A percentile compares a stretch with the other conserved stretches of the same genome.
Conservation (phyloP, 176 grass and related monocot species). For the Saccharum officinarum region DNA sequence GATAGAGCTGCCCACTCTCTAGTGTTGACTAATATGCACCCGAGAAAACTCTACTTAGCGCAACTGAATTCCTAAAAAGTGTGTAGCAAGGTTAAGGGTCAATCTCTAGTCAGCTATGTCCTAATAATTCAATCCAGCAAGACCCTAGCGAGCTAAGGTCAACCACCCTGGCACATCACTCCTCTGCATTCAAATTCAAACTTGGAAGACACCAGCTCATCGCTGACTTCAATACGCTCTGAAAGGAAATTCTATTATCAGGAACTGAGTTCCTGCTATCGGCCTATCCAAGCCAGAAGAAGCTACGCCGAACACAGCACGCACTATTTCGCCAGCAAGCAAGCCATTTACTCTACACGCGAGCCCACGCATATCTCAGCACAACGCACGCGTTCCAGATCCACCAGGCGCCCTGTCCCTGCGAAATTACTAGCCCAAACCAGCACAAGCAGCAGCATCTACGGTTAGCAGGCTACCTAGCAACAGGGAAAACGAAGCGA, state of each 20-base stretch:
- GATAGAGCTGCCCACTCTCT: not conserved
- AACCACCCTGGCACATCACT: conserved; percentile 9
- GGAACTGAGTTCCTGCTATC: not conserved
- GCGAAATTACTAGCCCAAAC: conserved; percentile 19
- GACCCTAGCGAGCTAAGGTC: not conserved
- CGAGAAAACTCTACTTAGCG: not conserved
- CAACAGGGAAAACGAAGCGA: not conserved
- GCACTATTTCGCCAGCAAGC: not conserved
- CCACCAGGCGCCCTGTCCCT: not conserved
- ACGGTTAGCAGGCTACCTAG: not conserved
- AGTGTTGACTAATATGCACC: not conserved
- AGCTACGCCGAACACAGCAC: not conserved
- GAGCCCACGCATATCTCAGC: conserved; percentile 32
- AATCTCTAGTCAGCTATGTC: not conserved
- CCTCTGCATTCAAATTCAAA: not conserved
- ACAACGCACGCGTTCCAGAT: conserved; percentile 31
- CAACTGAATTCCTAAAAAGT: not conserved
- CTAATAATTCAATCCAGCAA: not conserved
- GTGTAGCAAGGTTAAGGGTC: not conserved
- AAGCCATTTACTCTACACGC: not conserved
- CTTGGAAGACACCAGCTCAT: not conserved
- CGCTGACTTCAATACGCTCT: not conserved
- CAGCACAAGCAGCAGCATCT: conserved; percentile 23
- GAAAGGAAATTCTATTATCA: not conserved
- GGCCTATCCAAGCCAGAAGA: not conserved